Conservation (phyloP, 306 rosid species). For the Parietaria judaica region DNA sequence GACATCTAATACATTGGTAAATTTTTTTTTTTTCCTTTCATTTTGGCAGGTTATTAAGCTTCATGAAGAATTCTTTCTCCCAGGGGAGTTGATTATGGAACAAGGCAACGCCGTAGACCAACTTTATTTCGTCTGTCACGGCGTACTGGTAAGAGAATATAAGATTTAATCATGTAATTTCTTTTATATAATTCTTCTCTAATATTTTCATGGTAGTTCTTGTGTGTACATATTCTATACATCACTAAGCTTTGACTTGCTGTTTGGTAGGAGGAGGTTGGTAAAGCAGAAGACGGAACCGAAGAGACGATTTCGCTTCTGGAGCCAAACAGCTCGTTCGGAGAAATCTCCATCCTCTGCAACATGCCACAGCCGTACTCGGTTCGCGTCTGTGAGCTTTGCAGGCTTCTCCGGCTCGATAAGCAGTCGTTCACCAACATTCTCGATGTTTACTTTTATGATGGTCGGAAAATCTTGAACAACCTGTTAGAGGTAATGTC, state of each 20-base stretch:
- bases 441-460: slow-evolving; percentile 76
- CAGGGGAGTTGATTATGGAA: slow-evolving; percentile 87
- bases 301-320: slow-evolving; percentile 61
- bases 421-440: slow-evolving; percentile 81
- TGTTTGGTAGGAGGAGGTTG: slow-evolving; percentile 67
- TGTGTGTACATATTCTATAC: not conserved
- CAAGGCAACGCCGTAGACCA: slow-evolving; percentile 90
- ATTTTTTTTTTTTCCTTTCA: slow-evolving; percentile 12
- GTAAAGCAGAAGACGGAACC: slow-evolving; percentile 57
- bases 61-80: slow-evolving; percentile 95
- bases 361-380: slow-evolving; percentile 91
- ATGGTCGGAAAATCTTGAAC: slow-evolving; percentile 82
- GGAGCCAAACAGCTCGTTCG: slow-evolving; percentile 57
- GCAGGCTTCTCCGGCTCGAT: slow-evolving; percentile 87
- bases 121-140: slow-evolving; percentile 88
- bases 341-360: slow-evolving; percentile 86
- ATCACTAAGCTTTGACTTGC: not conserved
- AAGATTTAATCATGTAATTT: too few species aligned
- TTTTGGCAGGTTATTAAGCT: slow-evolving; percentile 64
- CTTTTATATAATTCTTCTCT: not conserved
- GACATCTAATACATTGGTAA: too few species aligned
- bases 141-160: slow-evolving; percentile 76
- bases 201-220: too few species aligned
- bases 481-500: slow-evolving; percentile 80
- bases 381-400: slow-evolving; percentile 77